Evolutionary conservation across 305 asterid species (phyloP), one percentile per base, ranked within the genome.

Genomic region (Solanum chacoense): DNA sequence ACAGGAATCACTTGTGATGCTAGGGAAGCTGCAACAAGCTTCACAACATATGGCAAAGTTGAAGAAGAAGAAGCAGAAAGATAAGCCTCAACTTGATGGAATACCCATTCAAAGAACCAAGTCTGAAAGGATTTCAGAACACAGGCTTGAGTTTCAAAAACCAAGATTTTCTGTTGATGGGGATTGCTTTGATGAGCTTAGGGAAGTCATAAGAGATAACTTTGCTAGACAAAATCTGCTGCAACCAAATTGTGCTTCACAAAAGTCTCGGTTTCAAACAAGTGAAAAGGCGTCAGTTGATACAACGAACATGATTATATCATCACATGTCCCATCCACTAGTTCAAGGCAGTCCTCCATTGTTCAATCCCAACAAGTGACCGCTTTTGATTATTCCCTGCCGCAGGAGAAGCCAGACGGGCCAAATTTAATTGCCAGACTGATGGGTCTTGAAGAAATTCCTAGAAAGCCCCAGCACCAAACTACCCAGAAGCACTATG

Each of bases 171-270:
- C 96, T 31, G 92, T 88, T 26, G 94, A 91, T 85, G 90, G 94
- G 59, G 98, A 95, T 91, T 94, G 98, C 86, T 95, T 91, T 77
- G 96, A 95, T 32, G 98, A 95, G 95, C 94, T 95, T 24, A 93
- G 98, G 90, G 95, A 95, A 11, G 95, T 90, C 88, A 93, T 96
- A 59, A 81, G 86, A 88, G 96, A 94, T 38, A 93, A 94, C 76
- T 93, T 96, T 85, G 94, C 94, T 31, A 91, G 94, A 88, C 95
- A 93, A 72, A 92, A 95, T 86, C 63, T 94, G 91, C 73, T 94
- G 93, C 91, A 93, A 11, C 86, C 86, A 81, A 81, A 36, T 90
- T 86, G 37, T 80, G 59, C 87, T 84, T 37, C 37, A 37, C 87
- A 38, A 86, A 89, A 71, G 92, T 87, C 65, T 32, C 40, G 11